Evolutionary conservation across 225 moss, liverwort and hornwort genomes (phyloP).

Genomic region (Neckera pumila): DNA sequence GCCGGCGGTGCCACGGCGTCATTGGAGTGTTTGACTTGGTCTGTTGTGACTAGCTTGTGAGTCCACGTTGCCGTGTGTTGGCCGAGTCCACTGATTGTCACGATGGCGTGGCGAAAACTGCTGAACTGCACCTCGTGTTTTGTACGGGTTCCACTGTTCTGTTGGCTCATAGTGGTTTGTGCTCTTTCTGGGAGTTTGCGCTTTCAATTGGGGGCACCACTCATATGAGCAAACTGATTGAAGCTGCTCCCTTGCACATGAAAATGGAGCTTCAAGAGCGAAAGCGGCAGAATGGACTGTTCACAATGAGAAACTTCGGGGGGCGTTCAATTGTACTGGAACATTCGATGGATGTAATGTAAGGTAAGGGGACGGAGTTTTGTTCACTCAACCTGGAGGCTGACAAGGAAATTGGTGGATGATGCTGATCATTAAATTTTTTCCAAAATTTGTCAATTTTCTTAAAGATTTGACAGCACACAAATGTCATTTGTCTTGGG

Average conservation of each 20-base stretch:
- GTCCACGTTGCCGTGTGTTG: neutral
- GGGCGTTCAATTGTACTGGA: neutral
- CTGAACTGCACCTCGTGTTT: neutral
- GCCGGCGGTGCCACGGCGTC: too few relatives aligned
- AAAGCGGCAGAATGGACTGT: neutral
- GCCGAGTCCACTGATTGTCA: neutral
- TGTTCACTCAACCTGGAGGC: neutral
- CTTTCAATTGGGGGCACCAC: neutral
- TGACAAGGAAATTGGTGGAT: too few relatives aligned
- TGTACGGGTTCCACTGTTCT: neutral
- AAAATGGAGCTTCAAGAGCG: neutral
- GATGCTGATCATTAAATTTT: neutral
- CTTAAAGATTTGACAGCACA: too few relatives aligned
- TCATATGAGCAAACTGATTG: neutral
- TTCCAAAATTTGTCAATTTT: neutral
- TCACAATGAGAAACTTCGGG: neutral
- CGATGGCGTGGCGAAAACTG: neutral
- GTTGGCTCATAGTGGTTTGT: neutral
- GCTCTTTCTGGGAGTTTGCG: neutral
- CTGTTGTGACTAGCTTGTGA: neutral
- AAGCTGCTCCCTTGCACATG: neutral
- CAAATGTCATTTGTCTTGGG: neutral
- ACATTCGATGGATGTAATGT: neutral
- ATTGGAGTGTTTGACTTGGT: conserved; percentile 7
- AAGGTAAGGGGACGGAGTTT: neutral